Conservation (phyloP, 208 protist species). For the Acanthamoeba culbertsoni region DNA sequence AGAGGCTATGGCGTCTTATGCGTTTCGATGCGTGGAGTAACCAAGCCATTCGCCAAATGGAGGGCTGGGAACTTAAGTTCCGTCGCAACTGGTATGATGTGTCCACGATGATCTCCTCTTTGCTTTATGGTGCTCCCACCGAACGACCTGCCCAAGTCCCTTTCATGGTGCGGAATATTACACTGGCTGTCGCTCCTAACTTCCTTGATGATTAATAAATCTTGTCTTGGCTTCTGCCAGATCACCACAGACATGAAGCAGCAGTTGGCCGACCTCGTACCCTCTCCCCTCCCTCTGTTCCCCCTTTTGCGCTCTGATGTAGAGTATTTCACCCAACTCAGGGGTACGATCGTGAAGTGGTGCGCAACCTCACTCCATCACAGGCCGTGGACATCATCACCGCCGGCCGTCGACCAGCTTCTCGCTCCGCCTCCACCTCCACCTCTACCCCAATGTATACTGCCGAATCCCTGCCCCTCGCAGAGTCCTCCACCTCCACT, state of each 20-base stretch:
- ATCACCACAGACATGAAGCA: slow-evolving; percentile 22
- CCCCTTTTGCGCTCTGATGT: neutral
- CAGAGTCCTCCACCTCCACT: neutral
- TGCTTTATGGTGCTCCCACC: neutral
- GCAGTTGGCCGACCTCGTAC: neutral
- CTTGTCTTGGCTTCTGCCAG: neutral
- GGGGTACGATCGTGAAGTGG: neutral
- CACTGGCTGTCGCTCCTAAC: neutral
- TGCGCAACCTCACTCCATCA: neutral
- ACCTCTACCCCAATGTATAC: neutral
- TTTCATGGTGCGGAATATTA: neutral
- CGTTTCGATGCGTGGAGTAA: neutral
- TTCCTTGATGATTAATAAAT: neutral
- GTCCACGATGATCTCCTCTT: neutral
- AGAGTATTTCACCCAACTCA: neutral
- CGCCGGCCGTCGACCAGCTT: neutral
- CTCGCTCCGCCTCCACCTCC: neutral
- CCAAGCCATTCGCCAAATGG: neutral
- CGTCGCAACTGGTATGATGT: neutral
- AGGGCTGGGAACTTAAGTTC: neutral
- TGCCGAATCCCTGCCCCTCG: neutral
- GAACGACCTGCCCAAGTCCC: neutral
- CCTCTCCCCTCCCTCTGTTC: neutral
- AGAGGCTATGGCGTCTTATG: neutral
- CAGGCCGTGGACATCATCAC: neutral